A percentile compares a stretch with the other conserved stretches of the same genome.
Evolutionary conservation across 129 eudicot species (phyloP).

Genomic region (Logfia minima): DNA sequence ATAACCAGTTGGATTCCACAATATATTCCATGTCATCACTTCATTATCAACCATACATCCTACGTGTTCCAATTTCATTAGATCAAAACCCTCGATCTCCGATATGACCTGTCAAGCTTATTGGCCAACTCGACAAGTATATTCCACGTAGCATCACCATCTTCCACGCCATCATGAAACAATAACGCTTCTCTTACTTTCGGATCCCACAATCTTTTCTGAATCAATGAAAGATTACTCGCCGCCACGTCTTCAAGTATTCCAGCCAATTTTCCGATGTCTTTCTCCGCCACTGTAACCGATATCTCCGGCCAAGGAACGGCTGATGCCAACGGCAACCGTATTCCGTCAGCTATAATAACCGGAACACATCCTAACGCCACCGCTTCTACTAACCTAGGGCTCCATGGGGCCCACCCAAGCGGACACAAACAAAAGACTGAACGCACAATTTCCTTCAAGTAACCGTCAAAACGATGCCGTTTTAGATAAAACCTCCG

Average conservation of each 20-base stretch:
- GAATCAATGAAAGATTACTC: slow-evolving; percentile 57
- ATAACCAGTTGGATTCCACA: slow-evolving; percentile 25
- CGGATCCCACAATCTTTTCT: slow-evolving; percentile 61
- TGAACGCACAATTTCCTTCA: slow-evolving; percentile 65
- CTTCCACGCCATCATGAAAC: slow-evolving; percentile 38
- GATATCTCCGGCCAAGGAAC: slow-evolving; percentile 78
- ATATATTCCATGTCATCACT: slow-evolving; percentile 9
- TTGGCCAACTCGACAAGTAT: slow-evolving; percentile 40
- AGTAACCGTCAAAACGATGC: slow-evolving; percentile 72
- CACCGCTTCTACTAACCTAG: slow-evolving; percentile 76
- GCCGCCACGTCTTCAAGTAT: slow-evolving; percentile 69
- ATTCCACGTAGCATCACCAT: slow-evolving; percentile 87
- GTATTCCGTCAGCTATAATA: slow-evolving; percentile 77
- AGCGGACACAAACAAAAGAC: slow-evolving; percentile 77
- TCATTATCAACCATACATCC: background rate
- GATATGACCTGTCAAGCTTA: slow-evolving; percentile 42
- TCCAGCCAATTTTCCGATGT: slow-evolving; percentile 53
- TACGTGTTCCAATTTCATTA: slow-evolving; percentile 38
- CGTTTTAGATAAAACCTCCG: slow-evolving; percentile 67
- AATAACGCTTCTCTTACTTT: slow-evolving; percentile 48
- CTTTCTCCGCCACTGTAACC: slow-evolving; percentile 66
- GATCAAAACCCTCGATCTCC: slow-evolving; percentile 34
- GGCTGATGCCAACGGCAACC: slow-evolving; percentile 58
- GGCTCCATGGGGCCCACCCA: slow-evolving; percentile 99
- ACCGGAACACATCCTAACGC: slow-evolving; percentile 91